These are phyloP conservation scores for Penicillium salamii DNA, from an alignment of 495 filamentous ascomycete genomes.

Conservation along the genomic window DNA sequence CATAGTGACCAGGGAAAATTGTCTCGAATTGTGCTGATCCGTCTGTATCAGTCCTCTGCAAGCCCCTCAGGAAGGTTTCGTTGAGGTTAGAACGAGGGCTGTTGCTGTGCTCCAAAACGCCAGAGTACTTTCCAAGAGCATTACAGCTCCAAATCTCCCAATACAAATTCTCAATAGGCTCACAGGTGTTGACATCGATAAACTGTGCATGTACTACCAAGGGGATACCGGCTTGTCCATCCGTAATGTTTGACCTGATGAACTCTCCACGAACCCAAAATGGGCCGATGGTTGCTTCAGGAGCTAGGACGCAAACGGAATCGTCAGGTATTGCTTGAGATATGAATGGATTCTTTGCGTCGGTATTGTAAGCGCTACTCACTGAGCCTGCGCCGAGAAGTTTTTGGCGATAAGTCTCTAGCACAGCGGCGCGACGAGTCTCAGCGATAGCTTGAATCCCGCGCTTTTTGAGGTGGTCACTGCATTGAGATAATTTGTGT, in stretches of 20 bases:
- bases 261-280: slow-evolving; percentile 39
- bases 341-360: no score
- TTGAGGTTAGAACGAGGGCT: slow-evolving; percentile 37
- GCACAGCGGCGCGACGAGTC: no score
- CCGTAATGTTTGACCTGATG: slow-evolving; percentile 49
- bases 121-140: slow-evolving; percentile 51
- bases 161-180: slow-evolving; percentile 45
- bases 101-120: slow-evolving; percentile 4
- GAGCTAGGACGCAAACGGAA: neutral
- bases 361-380: no score
- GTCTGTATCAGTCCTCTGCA: slow-evolving; percentile 45
- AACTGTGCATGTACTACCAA: slow-evolving; percentile 54
- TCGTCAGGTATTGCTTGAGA: no score
- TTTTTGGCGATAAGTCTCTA: no score
- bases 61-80: slow-evolving; percentile 48
- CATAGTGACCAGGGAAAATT: slow-evolving; percentile 54
- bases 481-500: no score
- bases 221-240: slow-evolving; percentile 46
- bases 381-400: no score
- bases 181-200: slow-evolving; percentile 51
- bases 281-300: slow-evolving; percentile 27
- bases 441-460: no score
- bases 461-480: no score
- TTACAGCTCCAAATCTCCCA: slow-evolving; percentile 57
- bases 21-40: slow-evolving; percentile 48